phyloP scores from a whole-genome alignment of 495 filamentous ascomycete species.

The Xylaria nigripes region DNA sequence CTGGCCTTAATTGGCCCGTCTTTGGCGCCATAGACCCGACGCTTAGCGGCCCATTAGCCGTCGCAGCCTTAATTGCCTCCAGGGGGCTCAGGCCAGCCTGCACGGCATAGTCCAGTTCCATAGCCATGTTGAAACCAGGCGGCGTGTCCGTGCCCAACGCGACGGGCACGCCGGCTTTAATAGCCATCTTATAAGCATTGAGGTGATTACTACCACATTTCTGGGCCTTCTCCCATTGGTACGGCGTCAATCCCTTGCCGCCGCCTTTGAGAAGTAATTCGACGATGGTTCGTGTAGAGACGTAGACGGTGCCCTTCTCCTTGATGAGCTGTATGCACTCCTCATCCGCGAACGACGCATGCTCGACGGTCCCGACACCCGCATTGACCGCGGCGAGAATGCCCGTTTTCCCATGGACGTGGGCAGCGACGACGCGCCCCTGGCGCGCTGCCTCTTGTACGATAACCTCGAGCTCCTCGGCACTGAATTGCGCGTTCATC shows the following conservation, averaged over 20 bases:
- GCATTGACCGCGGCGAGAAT: conserved; percentile 41
- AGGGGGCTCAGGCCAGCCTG: conserved; percentile 43
- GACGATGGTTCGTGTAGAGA: conserved; percentile 38
- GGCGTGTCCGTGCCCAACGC: conserved; percentile 40
- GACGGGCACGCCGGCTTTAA: conserved; percentile 28
- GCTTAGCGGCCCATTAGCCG: conserved; percentile 40
- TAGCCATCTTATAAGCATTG: conserved; percentile 37
- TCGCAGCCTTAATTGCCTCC: conserved; percentile 47
- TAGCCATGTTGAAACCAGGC: conserved; percentile 38
- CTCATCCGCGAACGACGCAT: conserved; percentile 37
- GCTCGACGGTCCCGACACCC: conserved; percentile 41
- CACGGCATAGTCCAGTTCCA: conserved; percentile 42
- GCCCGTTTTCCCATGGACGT: conserved; percentile 44
- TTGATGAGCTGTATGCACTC: conserved; percentile 41
- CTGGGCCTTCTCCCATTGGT: conserved; percentile 36
- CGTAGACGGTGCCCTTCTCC: conserved; percentile 35
- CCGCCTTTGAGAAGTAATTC: conserved; percentile 26
- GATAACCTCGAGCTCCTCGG: conserved; percentile 42
- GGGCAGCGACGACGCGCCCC: conserved; percentile 39
- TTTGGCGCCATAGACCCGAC: conserved; percentile 37
- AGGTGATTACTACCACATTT: conserved; percentile 28
- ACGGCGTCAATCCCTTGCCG: conserved; percentile 23
- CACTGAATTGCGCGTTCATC: conserved; percentile 39
- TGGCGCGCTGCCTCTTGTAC: conserved; percentile 41
- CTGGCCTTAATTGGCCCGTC: conserved; percentile 41